Base-by-base conservation (phyloP, 1,284 basidiomycete genomes). In the Chiua sp. region DNA sequence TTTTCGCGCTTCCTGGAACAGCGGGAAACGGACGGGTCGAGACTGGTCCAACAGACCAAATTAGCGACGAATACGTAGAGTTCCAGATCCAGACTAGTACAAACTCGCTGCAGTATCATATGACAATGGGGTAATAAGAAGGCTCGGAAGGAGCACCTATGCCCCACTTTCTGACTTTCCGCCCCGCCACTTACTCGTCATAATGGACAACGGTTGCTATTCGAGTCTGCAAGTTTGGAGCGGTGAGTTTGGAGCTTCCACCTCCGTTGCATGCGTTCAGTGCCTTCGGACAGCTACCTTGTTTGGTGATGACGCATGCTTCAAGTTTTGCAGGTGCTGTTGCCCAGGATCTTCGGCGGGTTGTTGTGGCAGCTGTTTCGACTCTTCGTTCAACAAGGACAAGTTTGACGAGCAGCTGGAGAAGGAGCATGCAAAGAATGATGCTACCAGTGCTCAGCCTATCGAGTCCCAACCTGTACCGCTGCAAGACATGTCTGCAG, bases 341-440 rank as follows among this genome's bases (percentile, higher is more conserved):
- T n/a, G n/a, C 15, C 59, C 70, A 8, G 72, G 71, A 11, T 10
- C 30, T 10, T 32, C 30, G 30, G 30, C 30, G 10, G 30, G 30
- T 10, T 76, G 70, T 47, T 73, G 74, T 46, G 62, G 64, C n/a
- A 63, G 67, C 10, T 47, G 30, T 32, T 73, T 55, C 20, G 62
- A 72, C 23, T 63, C 65, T 16, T 69, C 69, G 30, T 76, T 76
- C 56, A 47, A 76, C 55, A 32, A 65, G 15, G 72, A 76, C 47
- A 61, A 65, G 55, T 70, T 76, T 54, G 74, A 76, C 33, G 73
- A 75, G 46, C 71, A 61, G 35, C 18, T 73, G 59, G 72, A 60
- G 49, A 65, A 56, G 55, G 63, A 68, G 22, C 69, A 59, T 53
- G 63, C 63, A 49, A 68, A 59, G 47, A 59, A 61, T 22, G 53